Evolutionary conservation across 75 land plant species (phyloP).

Genomic region (Sequoiadendron giganteum): DNA sequence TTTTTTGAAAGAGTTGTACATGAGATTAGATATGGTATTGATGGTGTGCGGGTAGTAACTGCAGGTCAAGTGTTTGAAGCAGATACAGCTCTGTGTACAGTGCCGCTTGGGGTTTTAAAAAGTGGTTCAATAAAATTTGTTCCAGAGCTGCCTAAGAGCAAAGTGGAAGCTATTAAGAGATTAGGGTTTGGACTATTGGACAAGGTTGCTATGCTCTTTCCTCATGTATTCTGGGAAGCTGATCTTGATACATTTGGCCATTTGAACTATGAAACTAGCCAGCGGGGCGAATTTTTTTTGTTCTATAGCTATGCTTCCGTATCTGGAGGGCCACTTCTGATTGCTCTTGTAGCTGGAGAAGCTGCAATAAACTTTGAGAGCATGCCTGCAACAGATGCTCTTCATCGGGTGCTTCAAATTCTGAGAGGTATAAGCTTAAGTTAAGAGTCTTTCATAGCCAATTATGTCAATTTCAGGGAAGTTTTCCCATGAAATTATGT

Average conservation of each 20-base stretch:
- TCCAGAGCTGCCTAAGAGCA: conserved; percentile 62
- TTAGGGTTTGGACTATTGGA: conserved; percentile 79
- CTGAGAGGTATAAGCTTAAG: conserved; percentile 53
- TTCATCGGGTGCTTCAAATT: conserved; percentile 54
- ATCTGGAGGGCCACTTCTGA: conserved; percentile 66
- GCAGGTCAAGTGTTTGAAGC: conserved; percentile 69
- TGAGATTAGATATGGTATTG: conserved; percentile 54
- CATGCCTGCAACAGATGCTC: conserved; percentile 41
- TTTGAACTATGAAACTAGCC: conserved; percentile 29
- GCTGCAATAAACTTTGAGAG: conserved; percentile 66
- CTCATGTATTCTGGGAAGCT: conserved; percentile 71
- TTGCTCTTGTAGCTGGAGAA: conserved; percentile 81
- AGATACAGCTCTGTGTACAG: conserved; percentile 90
- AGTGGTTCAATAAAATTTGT: conserved; percentile 48
- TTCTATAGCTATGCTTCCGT: conserved; percentile 75
- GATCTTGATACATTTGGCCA: conserved; percentile 73
- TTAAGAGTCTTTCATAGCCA: background rate
- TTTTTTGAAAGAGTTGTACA: conserved; percentile 76
- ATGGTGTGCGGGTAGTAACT: conserved; percentile 68
- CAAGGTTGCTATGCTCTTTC: conserved; percentile 83
- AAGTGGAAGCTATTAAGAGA: conserved; percentile 64
- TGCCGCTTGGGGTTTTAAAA: conserved; percentile 81
- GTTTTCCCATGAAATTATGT: background rate
- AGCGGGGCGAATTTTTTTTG: conserved; percentile 68
- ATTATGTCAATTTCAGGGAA: background rate